phyloP scores from a whole-genome alignment of 1,284 basidiomycete species.

The Pseudozyma thailandica region DNA sequence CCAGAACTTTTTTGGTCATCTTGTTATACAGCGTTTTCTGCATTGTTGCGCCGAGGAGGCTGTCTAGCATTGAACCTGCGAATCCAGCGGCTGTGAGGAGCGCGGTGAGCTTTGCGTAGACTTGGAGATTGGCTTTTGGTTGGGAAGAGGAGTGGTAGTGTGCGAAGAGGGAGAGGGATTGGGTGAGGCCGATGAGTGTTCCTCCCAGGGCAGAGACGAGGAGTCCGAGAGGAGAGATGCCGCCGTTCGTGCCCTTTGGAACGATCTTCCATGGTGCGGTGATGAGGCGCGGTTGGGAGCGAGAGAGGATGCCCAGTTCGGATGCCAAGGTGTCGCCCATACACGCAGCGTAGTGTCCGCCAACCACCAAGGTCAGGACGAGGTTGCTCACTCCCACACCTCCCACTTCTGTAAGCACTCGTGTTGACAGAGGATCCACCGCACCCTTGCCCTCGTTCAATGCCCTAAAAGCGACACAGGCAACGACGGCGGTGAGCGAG shows the following conservation, averaged over 20 bases:
- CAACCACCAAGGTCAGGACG: slow-evolving; percentile 32
- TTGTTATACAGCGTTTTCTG: slow-evolving; percentile 82
- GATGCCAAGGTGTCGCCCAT: slow-evolving; percentile 63
- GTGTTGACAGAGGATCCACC: slow-evolving; percentile 15
- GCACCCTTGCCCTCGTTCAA: not conserved
- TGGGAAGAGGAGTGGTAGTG: slow-evolving; percentile 10
- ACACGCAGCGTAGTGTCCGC: slow-evolving; percentile 57
- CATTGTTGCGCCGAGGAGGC: slow-evolving; percentile 83
- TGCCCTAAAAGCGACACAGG: slow-evolving; percentile 18
- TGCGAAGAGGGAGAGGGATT: slow-evolving; percentile 72
- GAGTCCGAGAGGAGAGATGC: slow-evolving; percentile 80
- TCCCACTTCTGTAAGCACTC: slow-evolving; percentile 1
- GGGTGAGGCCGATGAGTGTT: slow-evolving; percentile 46
- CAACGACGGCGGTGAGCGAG: slow-evolving; percentile 21
- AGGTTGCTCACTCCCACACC: slow-evolving; percentile 5
- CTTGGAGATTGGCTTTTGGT: not conserved
- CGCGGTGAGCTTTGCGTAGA: slow-evolving; percentile 75
- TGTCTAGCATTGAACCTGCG: slow-evolving; percentile 73
- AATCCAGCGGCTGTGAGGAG: slow-evolving; percentile 54
- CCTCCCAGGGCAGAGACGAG: slow-evolving; percentile 81
- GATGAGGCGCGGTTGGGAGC: slow-evolving; percentile 47
- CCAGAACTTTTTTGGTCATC: slow-evolving; percentile 75
- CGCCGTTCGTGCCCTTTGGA: slow-evolving; percentile 92
- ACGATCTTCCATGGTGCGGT: slow-evolving; percentile 80
- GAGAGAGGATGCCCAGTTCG: slow-evolving; percentile 60